These are phyloP conservation scores for Plasmodium yoelii DNA, from an alignment of 169 alveolate genomes.

Conservation along the genomic window DNA sequence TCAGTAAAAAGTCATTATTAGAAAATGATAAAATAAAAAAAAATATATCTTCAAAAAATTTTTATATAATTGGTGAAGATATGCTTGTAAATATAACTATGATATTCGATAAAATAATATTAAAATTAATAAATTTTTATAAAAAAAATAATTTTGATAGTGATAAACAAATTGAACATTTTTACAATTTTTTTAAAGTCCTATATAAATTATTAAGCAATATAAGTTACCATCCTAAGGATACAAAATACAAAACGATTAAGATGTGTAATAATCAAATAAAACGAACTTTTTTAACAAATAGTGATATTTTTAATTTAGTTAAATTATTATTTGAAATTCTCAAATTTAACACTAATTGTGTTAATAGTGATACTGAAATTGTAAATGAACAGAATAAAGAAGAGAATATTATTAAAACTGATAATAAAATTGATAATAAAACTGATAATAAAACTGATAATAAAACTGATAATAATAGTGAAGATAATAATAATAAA, in stretches of 20 bases:
- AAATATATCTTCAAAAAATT: conserved; percentile 55
- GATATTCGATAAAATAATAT: conserved; percentile 53
- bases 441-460: neutral
- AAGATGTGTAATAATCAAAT: conserved; percentile 47
- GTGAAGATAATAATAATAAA: neutral
- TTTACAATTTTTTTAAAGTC: conserved; percentile 42
- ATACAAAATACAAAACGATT: conserved; percentile 55
- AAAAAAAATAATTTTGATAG: conserved; percentile 13
- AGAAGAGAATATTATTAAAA: conserved; percentile 3
- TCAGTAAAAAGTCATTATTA: conserved; percentile 42
- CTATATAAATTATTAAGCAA: conserved; percentile 49
- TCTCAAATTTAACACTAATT: conserved; percentile 47
- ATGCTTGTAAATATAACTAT: conserved; percentile 42
- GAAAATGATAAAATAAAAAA: conserved; percentile 58
- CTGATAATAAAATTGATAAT: neutral
- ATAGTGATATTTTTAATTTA: conserved; percentile 55
- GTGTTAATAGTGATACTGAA: neutral
- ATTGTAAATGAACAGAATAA: neutral
- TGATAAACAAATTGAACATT: conserved; percentile 41
- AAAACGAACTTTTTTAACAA: conserved; percentile 24
- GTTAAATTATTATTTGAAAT: conserved; percentile 58
- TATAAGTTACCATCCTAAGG: conserved; percentile 57
- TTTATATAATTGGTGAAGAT: conserved; percentile 64
- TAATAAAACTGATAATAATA: neutral
- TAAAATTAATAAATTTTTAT: conserved; percentile 26